A percentile compares a stretch with the other conserved stretches of the same genome.
phyloP scores from a whole-genome alignment of 1,284 basidiomycete species.

The Pulchroboletus neoregius region DNA sequence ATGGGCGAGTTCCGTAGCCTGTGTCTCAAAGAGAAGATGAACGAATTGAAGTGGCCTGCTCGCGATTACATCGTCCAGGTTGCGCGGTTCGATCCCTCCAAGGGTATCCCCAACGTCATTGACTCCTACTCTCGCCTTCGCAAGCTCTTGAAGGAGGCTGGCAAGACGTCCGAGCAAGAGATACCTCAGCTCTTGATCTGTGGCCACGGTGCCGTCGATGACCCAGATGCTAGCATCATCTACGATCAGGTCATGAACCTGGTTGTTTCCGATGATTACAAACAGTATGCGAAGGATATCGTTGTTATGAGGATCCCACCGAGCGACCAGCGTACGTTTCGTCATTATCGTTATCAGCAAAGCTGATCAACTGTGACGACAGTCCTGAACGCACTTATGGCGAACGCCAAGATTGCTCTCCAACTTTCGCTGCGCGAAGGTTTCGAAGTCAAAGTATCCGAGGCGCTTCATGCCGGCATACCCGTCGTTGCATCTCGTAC shows the following conservation, averaged over 20 bases:
- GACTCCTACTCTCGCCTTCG: slow-evolving; percentile 81
- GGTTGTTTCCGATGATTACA: slow-evolving; percentile 51
- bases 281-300: slow-evolving; percentile 60
- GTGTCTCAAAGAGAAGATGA: slow-evolving; percentile 73
- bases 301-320: slow-evolving; percentile 76
- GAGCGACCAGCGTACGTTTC: slow-evolving; percentile 65
- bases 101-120: slow-evolving; percentile 78
- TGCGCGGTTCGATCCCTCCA: slow-evolving; percentile 76
- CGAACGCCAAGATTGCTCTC: slow-evolving; percentile 70
- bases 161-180: slow-evolving; percentile 48
- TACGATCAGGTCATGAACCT: slow-evolving; percentile 71
- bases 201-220: slow-evolving; percentile 85
- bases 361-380: slow-evolving; percentile 8
- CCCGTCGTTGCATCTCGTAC: slow-evolving; percentile 78
- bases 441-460: slow-evolving; percentile 91
- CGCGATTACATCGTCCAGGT: slow-evolving; percentile 83
- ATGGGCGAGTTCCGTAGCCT: slow-evolving; percentile 78
- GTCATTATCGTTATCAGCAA: not conserved
- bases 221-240: slow-evolving; percentile 82
- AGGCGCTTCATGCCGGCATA: slow-evolving; percentile 80
- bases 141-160: slow-evolving; percentile 48
- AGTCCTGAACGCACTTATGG: slow-evolving; percentile 78
- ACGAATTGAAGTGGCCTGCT: slow-evolving; percentile 71
- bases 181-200: slow-evolving; percentile 80
- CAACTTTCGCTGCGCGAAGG: slow-evolving; percentile 83